Percentiles rank a stretch among this genome's conserved stretches.
These are phyloP conservation scores for Emericellopsis cladophorae DNA, from an alignment of 2,329 filamentous ascomycete species.

Conservation along the genomic window DNA sequence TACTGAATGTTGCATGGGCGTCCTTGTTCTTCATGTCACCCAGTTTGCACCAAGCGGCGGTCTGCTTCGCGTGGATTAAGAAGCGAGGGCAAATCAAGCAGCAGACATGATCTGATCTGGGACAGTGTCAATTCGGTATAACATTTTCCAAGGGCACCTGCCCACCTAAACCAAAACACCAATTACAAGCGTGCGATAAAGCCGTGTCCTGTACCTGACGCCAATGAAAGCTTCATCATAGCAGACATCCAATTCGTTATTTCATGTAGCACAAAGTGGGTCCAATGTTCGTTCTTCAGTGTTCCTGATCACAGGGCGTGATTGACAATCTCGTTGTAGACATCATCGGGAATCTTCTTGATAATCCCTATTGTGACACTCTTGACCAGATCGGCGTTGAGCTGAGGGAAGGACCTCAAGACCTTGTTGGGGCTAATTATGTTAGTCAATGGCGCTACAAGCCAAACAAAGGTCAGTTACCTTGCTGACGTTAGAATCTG, in stretches of 20 bases:
- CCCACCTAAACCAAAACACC: too few relatives aligned
- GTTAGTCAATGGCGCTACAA: neutral
- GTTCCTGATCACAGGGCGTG: constrained; percentile 54
- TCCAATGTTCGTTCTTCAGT: neutral
- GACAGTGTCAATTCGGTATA: too few relatives aligned
- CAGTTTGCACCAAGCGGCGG: too few relatives aligned
- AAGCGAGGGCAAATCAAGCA: too few relatives aligned
- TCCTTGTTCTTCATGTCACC: too few relatives aligned
- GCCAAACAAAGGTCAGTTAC: constrained; percentile 31
- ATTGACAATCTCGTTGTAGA: constrained; percentile 80
- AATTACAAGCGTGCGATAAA: too few relatives aligned
- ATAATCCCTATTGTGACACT: constrained; percentile 76
- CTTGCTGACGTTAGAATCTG: constrained; percentile 73
- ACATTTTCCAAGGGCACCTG: too few relatives aligned
- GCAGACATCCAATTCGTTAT: neutral
- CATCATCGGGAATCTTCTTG: constrained; percentile 76
- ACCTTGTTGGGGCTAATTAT: constrained; percentile 71
- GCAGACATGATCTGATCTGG: too few relatives aligned
- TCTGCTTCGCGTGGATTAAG: too few relatives aligned
- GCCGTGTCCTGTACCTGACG: too few relatives aligned
- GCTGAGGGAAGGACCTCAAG: constrained; percentile 71
- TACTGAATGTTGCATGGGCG: too few relatives aligned
- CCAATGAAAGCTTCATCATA: too few relatives aligned
- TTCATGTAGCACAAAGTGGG: neutral
- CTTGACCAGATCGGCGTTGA: constrained; percentile 77